A percentile compares a stretch with the other conserved stretches of the same genome.
phyloP scores from a whole-genome alignment of 495 filamentous ascomycete genomes.

The Penicillium herquei region DNA sequence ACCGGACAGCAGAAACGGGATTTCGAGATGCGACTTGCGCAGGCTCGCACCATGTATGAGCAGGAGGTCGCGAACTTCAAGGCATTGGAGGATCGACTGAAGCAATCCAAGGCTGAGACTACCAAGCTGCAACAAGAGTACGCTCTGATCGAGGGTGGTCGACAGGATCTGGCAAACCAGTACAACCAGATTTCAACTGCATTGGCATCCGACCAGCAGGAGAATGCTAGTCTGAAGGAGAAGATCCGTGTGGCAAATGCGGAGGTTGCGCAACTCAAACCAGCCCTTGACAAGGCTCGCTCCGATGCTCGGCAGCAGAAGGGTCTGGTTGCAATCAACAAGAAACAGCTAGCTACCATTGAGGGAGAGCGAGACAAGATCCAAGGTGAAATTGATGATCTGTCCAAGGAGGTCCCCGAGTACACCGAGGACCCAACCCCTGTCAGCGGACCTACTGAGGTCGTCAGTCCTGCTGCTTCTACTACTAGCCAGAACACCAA shows the following conservation, averaged over 20 bases:
- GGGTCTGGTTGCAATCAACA: slow-evolving; percentile 93
- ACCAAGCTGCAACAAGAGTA: slow-evolving; percentile 79
- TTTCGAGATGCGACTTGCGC: slow-evolving; percentile 81
- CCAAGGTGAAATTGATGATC: slow-evolving; percentile 69
- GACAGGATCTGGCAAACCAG: slow-evolving; percentile 82
- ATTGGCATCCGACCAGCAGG: slow-evolving; percentile 81
- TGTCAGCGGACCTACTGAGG: slow-evolving; percentile 41
- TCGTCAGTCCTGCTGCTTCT: slow-evolving; percentile 67
- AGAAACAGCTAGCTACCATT: slow-evolving; percentile 88
- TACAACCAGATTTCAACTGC: slow-evolving; percentile 72
- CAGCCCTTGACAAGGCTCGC: slow-evolving; percentile 85
- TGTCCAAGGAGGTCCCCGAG: slow-evolving; percentile 54
- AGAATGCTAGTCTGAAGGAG: slow-evolving; percentile 84
- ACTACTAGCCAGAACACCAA: slow-evolving; percentile 78
- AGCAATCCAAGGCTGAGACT: slow-evolving; percentile 71
- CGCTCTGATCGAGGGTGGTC: slow-evolving; percentile 74
- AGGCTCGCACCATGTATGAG: slow-evolving; percentile 84
- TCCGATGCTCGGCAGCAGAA: slow-evolving; percentile 91
- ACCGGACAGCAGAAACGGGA: slow-evolving; percentile 83
- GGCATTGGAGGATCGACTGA: slow-evolving; percentile 78
- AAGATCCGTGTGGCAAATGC: slow-evolving; percentile 77
- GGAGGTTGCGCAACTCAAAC: slow-evolving; percentile 78
- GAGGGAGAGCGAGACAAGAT: slow-evolving; percentile 85
- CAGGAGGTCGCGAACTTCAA: slow-evolving; percentile 86
- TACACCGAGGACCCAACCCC: slow-evolving; percentile 39